Conservation (phyloP, 176 grass and related monocot species). For the Puya raimondii region DNA sequence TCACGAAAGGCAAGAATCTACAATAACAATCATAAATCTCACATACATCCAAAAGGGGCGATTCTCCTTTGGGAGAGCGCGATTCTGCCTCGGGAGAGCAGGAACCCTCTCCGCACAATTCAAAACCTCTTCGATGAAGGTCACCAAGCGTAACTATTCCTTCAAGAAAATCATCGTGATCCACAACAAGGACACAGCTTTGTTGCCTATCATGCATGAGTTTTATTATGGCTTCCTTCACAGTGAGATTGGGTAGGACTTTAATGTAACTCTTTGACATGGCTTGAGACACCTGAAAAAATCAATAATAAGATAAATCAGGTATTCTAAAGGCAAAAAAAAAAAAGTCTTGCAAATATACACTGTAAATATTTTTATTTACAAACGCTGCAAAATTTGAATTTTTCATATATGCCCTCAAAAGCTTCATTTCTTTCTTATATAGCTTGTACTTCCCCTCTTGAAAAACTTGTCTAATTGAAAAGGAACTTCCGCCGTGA, state of each 20-base stretch:
- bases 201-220: constrained; percentile 71
- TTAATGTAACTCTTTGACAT: constrained; percentile 83
- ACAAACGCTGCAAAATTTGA: no score
- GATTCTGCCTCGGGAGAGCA: constrained; percentile 24
- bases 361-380: no score
- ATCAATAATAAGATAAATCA: constrained; percentile 14
- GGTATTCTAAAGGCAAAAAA: not conserved
- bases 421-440: no score
- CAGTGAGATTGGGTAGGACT: constrained; percentile 43
- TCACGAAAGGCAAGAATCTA: not conserved
- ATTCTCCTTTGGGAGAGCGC: constrained; percentile 24
- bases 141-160: constrained; percentile 89
- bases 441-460: no score
- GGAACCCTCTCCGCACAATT: constrained; percentile 12
- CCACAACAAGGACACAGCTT: constrained; percentile 67
- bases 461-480: no score
- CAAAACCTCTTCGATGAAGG: constrained; percentile 51
- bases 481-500: no score
- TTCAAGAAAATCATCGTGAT: constrained; percentile 82
- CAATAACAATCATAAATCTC: not conserved
- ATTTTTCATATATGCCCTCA: no score
- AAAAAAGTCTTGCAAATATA: not conserved
- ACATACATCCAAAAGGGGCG: constrained; percentile 51
- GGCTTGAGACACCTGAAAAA: constrained; percentile 68
- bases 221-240: constrained; percentile 47